Conservation (phyloP, 768 basidiomycete species). For the Fomitopsis serialis region DNA sequence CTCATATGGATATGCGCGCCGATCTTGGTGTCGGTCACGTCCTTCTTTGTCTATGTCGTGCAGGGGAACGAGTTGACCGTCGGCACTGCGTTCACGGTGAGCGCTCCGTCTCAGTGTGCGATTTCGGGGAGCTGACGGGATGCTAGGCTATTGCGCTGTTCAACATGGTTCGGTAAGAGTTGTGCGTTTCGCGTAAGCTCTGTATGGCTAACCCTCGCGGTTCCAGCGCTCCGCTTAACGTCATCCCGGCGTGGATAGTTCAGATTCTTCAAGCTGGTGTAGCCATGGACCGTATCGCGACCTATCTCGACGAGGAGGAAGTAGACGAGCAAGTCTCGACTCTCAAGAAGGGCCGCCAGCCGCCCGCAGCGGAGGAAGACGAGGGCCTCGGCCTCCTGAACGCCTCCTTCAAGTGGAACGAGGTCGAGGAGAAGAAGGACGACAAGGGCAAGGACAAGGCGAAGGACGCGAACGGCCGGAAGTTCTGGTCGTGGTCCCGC, state of each 20-base stretch:
- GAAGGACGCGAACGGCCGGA: constrained; percentile 9
- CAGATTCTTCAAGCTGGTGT: constrained; percentile 67
- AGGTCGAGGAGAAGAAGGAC: constrained; percentile 33
- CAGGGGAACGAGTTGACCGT: constrained; percentile 73
- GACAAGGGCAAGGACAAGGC: constrained; percentile 19
- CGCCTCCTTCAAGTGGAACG: constrained; percentile 55
- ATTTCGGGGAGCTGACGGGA: background rate
- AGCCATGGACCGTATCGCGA: constrained; percentile 54
- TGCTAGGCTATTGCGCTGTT: constrained; percentile 72
- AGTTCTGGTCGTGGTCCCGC: background rate
- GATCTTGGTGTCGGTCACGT: constrained; percentile 72
- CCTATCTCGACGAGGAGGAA: constrained; percentile 58
- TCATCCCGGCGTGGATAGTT: constrained; percentile 77
- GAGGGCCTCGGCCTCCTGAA: constrained; percentile 42
- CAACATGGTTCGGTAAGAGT: constrained; percentile 67
- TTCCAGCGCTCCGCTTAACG: constrained; percentile 60
- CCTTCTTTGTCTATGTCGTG: constrained; percentile 70
- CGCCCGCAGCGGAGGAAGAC: constrained; percentile 19
- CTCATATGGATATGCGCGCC: constrained; percentile 74
- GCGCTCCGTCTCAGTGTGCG: constrained; percentile 15
- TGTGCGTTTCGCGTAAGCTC: background rate
- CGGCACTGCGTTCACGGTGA: constrained; percentile 76
- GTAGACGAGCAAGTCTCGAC: constrained; percentile 55
- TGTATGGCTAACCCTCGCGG: background rate
- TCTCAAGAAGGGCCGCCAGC: constrained; percentile 35